Evolutionary conservation across 1,284 basidiomycete species (phyloP).

Genomic region (Cutaneotrichosporon spelunceum): DNA sequence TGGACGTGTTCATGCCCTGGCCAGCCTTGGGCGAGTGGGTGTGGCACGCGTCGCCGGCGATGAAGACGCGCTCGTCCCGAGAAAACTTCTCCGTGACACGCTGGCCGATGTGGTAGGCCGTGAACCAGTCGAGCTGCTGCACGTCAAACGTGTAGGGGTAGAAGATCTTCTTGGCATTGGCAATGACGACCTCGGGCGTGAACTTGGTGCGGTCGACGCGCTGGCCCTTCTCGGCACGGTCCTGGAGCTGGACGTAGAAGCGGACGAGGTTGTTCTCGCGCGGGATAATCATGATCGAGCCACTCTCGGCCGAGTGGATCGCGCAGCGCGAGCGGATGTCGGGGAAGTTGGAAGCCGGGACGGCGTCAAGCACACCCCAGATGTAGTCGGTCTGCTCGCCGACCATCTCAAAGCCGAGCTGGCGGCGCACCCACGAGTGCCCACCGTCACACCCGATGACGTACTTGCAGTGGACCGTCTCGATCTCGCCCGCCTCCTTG

Average conservation of each 20-base stretch:
- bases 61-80: constrained; percentile 33
- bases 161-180: constrained; percentile 38
- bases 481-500: constrained; percentile 15
- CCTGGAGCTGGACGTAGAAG: constrained; percentile 21
- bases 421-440: constrained; percentile 27
- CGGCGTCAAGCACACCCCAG: constrained; percentile 29
- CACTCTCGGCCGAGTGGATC: constrained; percentile 19
- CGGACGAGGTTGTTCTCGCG: constrained; percentile 26
- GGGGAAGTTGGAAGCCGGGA: constrained; percentile 24
- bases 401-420: constrained; percentile 21
- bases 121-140: constrained; percentile 41
- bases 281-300: constrained; percentile 22
- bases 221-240: constrained; percentile 8
- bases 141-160: constrained; percentile 39
- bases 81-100: constrained; percentile 23
- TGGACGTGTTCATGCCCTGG: constrained; percentile 44
- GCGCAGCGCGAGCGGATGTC: constrained; percentile 21
- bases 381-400: constrained; percentile 29
- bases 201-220: constrained; percentile 28
- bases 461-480: constrained; percentile 30
- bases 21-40: constrained; percentile 41
- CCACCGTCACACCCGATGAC: constrained; percentile 33
- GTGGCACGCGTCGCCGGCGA: constrained; percentile 44
- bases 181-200: constrained; percentile 33
- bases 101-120: constrained; percentile 44